Evolutionary conservation across 2,329 filamentous ascomycete genomes (phyloP).

Genomic region (Pyrenophora teres): DNA sequence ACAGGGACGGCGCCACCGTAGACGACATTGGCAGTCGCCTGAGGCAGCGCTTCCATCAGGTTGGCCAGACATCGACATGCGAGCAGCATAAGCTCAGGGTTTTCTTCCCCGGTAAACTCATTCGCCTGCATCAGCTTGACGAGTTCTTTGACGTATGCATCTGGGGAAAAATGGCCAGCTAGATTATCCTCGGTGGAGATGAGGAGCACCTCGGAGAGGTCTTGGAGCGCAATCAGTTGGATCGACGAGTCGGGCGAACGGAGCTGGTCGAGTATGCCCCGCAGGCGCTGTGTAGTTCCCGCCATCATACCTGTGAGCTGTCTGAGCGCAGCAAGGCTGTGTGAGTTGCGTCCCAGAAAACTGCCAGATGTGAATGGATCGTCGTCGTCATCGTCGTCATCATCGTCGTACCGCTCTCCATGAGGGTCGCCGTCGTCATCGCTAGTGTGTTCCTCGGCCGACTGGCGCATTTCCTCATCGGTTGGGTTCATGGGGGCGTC

Average conservation of each 20-base stretch:
- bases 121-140: constrained; percentile 90
- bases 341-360: constrained; percentile 69
- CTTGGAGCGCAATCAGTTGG: constrained; percentile 89
- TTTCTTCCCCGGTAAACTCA: constrained; percentile 83
- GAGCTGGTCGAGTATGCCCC: constrained; percentile 64
- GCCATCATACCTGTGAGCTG: constrained; percentile 88
- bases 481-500: constrained; percentile 67
- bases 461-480: constrained; percentile 50
- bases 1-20: constrained; percentile 97
- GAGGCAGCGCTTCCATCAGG: constrained; percentile 93
- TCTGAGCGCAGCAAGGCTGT: constrained; percentile 73
- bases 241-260: constrained; percentile 82
- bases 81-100: constrained; percentile 95
- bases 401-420: constrained; percentile 55
- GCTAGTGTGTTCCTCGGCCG: constrained; percentile 47
- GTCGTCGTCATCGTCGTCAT: constrained; percentile 57
- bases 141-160: constrained; percentile 93
- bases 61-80: constrained; percentile 96
- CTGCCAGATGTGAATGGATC: constrained; percentile 60
- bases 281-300: constrained; percentile 76
- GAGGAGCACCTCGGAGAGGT: constrained; percentile 88
- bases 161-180: constrained; percentile 90
- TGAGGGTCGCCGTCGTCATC: constrained; percentile 55
- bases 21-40: constrained; percentile 91
- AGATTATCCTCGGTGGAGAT: constrained; percentile 97